phyloP scores from a whole-genome alignment of 1,284 basidiomycete genomes.

The Uromyces viciae-fabae region DNA sequence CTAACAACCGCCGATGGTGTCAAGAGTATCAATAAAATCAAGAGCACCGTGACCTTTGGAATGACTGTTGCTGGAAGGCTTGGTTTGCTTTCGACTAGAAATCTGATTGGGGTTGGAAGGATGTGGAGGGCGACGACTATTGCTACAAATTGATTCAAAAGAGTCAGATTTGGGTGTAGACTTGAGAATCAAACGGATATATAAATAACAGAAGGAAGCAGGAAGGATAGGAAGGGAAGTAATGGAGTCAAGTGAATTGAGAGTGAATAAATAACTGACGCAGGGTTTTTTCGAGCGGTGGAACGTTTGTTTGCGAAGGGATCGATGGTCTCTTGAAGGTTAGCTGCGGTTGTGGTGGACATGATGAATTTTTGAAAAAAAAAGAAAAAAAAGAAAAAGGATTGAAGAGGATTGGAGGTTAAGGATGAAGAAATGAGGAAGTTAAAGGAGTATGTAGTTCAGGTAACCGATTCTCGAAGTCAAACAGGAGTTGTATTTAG shows the following conservation, averaged over 20 bases:
- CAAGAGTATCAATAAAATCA: slow-evolving; percentile 40
- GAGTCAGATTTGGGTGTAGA: background rate
- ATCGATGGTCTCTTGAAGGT: slow-evolving; percentile 1
- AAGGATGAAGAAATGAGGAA: background rate
- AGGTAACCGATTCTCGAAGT: background rate
- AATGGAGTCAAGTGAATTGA: background rate
- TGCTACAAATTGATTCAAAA: background rate
- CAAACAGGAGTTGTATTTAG: too few relatives aligned
- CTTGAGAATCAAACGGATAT: background rate
- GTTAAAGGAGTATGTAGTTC: background rate
- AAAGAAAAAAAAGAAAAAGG: background rate
- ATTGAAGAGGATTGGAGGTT: background rate
- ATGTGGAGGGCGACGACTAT: slow-evolving; percentile 3
- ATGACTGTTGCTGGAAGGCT: background rate
- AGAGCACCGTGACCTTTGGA: slow-evolving; percentile 13
- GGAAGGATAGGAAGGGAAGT: background rate
- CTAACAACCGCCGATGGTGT: slow-evolving; percentile 38
- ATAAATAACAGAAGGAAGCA: too few relatives aligned
- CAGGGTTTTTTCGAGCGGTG: background rate
- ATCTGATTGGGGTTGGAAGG: slow-evolving; percentile 14
- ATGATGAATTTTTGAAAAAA: background rate
- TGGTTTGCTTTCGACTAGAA: background rate
- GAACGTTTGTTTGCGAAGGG: slow-evolving; percentile 6
- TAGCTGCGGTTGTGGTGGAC: background rate
- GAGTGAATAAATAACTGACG: background rate